Conservation (phyloP, 208 protist species). For the Trichomonas gallinae region DNA sequence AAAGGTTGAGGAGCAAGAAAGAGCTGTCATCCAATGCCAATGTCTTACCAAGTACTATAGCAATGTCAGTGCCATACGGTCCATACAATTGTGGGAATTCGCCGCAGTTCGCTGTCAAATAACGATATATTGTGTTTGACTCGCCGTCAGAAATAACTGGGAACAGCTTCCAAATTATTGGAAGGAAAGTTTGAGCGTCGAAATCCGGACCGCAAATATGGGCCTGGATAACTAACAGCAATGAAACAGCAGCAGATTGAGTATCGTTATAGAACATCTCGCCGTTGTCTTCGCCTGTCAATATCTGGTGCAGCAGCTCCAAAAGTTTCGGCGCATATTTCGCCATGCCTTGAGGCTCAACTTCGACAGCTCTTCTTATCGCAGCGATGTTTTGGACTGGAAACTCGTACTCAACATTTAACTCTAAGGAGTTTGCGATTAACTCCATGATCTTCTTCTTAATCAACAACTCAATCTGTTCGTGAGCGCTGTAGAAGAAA, state of each 20-base stretch:
- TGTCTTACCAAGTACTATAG: neutral
- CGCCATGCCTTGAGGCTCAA: neutral
- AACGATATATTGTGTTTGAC: neutral
- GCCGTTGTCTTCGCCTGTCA: neutral
- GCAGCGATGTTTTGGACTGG: neutral
- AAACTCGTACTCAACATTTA: neutral
- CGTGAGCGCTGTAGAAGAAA: neutral
- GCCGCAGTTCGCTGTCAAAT: neutral
- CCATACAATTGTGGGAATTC: neutral
- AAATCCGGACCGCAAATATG: too few relatives aligned
- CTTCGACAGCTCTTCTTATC: neutral
- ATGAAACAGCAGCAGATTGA: neutral
- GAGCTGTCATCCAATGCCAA: neutral
- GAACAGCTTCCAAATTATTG: too few relatives aligned
- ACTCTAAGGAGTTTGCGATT: neutral
- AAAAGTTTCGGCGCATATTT: neutral
- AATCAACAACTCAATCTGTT: neutral
- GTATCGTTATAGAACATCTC: neutral
- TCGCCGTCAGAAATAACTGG: too few relatives aligned
- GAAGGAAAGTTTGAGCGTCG: neutral
- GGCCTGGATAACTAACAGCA: neutral
- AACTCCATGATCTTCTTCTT: neutral
- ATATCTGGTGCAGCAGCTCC: neutral
- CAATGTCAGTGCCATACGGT: neutral
- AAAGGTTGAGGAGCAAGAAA: neutral